Percentiles rank a stretch among this genome's conserved stretches.
phyloP scores from a whole-genome alignment of 2,329 filamentous ascomycete species.

The Dendryphion nanum region DNA sequence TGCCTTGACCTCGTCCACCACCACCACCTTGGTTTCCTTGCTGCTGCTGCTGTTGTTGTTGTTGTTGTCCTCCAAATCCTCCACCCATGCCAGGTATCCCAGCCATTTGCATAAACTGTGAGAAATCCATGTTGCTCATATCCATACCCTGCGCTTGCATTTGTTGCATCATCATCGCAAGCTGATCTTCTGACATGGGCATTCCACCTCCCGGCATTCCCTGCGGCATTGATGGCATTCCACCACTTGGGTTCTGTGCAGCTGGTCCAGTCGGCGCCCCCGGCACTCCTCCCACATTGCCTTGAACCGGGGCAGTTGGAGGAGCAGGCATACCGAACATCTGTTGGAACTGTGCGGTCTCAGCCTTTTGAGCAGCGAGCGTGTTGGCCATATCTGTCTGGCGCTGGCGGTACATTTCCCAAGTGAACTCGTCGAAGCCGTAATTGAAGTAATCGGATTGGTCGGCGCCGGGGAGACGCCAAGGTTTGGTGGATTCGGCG shows the following conservation, averaged over 20 bases:
- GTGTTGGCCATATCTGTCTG: slow-evolving; percentile 77
- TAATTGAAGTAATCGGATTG: slow-evolving; percentile 99
- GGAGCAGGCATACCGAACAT: slow-evolving; percentile 48
- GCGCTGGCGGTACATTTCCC: slow-evolving; percentile 89
- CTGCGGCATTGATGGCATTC: slow-evolving; percentile 17
- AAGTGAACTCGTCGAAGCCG: slow-evolving; percentile 97
- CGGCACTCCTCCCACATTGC: slow-evolving; percentile 16
- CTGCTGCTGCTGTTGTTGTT: too few species aligned
- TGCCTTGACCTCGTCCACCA: slow-evolving; percentile 25
- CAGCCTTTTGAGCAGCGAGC: slow-evolving; percentile 75
- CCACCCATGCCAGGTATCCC: slow-evolving; percentile 12
- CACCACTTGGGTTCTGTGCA: slow-evolving; percentile 14
- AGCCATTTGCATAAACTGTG: slow-evolving; percentile 36
- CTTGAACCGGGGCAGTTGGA: slow-evolving; percentile 12
- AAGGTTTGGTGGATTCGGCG: slow-evolving; percentile 79
- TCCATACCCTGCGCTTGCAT: slow-evolving; percentile 50
- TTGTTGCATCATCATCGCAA: slow-evolving; percentile 60
- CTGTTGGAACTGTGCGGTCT: slow-evolving; percentile 60
- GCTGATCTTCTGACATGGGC: slow-evolving; percentile 51
- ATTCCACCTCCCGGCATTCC: slow-evolving; percentile 22
- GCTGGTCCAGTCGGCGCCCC: slow-evolving; percentile 32
- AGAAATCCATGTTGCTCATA: slow-evolving; percentile 34
- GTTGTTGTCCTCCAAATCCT: slow-evolving; percentile 24
- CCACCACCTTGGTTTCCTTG: slow-evolving; percentile 14
- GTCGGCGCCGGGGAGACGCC: slow-evolving; percentile 91